Conservation (phyloP, 2,329 filamentous ascomycete genomes). For the Pochonia chlamydosporia region DNA sequence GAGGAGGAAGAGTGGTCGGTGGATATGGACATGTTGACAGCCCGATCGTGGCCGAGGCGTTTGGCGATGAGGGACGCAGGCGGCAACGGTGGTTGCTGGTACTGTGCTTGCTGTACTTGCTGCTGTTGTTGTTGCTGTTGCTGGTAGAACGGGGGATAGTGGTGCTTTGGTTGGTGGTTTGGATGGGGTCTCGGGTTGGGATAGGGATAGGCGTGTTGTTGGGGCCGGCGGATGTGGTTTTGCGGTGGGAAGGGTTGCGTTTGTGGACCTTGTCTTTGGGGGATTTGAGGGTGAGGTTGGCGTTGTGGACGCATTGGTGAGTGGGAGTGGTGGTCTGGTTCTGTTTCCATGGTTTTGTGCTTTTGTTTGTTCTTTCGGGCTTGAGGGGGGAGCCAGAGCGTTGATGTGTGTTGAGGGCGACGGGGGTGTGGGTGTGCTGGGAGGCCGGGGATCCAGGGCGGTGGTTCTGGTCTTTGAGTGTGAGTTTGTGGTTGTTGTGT, state of each 20-base stretch:
- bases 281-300: not conserved
- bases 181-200: not conserved
- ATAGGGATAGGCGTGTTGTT: slow-evolving; percentile 7
- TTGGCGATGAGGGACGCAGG: slow-evolving; percentile 42
- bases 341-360: slow-evolving; percentile 4
- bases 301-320: not conserved
- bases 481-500: not conserved
- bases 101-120: slow-evolving; percentile 4
- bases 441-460: slow-evolving; percentile 8
- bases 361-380: not conserved
- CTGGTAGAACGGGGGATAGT: slow-evolving; percentile 9
- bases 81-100: slow-evolving; percentile 10
- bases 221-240: slow-evolving; percentile 11
- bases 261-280: slow-evolving; percentile 8
- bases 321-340: slow-evolving; percentile 7
- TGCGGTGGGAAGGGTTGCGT: slow-evolving; percentile 11
- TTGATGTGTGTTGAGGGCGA: slow-evolving; percentile 6
- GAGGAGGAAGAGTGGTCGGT: slow-evolving; percentile 9
- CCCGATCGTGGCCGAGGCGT: slow-evolving; percentile 43
- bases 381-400: slow-evolving; percentile 9
- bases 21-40: slow-evolving; percentile 38
- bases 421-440: slow-evolving; percentile 9
- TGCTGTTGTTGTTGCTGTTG: too few species aligned
- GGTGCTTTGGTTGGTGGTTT: slow-evolving; percentile 18
- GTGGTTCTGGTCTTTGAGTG: not conserved